A percentile compares a stretch with the other conserved stretches of the same genome.
Conservation (phyloP, 192 early-diverging fungal species). For the Thoreauomyces humboldtii region DNA sequence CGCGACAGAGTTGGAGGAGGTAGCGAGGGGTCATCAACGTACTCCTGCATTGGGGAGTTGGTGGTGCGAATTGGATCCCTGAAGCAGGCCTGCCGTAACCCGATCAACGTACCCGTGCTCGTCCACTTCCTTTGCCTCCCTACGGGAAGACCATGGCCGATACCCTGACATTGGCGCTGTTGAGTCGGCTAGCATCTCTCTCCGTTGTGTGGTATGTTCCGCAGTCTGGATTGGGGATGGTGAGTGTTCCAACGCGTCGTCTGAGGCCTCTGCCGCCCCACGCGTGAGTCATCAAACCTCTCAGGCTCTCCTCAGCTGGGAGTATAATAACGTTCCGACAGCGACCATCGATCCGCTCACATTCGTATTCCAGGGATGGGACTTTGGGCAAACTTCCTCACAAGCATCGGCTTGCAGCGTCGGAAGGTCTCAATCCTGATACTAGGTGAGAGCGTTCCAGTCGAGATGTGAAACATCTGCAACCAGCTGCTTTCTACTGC, state of each 20-base stretch:
- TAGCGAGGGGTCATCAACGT: constrained; percentile 57
- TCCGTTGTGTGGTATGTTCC: too few relatives aligned
- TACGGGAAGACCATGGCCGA: constrained; percentile 13
- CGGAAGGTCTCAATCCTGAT: constrained; percentile 8
- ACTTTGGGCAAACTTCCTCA: constrained; percentile 1
- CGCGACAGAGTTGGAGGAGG: constrained; percentile 55
- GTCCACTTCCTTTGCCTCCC: constrained; percentile 23
- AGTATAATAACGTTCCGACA: neutral
- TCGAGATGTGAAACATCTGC: neutral
- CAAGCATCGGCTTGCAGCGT: constrained; percentile 6
- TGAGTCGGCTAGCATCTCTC: too few relatives aligned
- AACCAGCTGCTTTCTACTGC: neutral
- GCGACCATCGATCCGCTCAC: neutral
- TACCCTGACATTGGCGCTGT: too few relatives aligned
- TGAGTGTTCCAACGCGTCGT: too few relatives aligned
- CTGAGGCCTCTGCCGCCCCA: too few relatives aligned
- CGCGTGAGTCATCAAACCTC: too few relatives aligned
- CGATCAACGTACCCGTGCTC: constrained; percentile 17
- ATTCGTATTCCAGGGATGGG: too few relatives aligned
- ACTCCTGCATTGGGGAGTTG: constrained; percentile 32
- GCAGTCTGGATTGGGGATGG: too few relatives aligned
- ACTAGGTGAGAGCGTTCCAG: neutral
- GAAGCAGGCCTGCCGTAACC: neutral
- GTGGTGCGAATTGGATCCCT: neutral
- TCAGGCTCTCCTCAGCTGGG: too few relatives aligned